phyloP scores from a whole-genome alignment of 176 grass and related monocot species.

The Metroxylon sagu region DNA sequence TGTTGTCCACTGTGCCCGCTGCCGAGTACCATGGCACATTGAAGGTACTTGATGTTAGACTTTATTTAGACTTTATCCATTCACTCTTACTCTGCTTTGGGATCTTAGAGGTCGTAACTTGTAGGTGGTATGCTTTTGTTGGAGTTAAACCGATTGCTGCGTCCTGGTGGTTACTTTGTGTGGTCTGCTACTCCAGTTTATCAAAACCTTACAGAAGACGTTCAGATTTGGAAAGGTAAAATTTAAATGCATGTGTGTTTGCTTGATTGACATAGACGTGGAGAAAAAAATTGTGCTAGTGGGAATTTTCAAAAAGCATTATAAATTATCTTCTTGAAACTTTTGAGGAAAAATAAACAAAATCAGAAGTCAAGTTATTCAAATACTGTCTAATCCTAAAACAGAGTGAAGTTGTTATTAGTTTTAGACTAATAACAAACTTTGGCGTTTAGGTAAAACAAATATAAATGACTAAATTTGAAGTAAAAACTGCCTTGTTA shows the following conservation, averaged over 20 bases:
- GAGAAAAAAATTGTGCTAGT: too few relatives aligned
- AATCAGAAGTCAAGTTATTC: too few relatives aligned
- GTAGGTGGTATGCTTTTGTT: conserved; percentile 71
- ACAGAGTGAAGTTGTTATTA: too few relatives aligned
- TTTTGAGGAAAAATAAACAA: too few relatives aligned
- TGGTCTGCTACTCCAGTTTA: conserved; percentile 93
- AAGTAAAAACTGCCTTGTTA: too few relatives aligned
- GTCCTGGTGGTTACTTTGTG: conserved; percentile 76
- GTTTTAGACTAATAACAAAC: too few relatives aligned
- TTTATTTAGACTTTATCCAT: background rate
- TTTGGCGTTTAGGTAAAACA: too few relatives aligned
- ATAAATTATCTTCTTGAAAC: too few relatives aligned
- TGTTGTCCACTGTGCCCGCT: conserved; percentile 76
- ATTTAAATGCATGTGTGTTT: background rate
- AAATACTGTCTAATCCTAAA: too few relatives aligned
- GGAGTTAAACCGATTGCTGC: conserved; percentile 63
- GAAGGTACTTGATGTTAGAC: conserved; percentile 44
- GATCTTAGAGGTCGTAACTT: conserved; percentile 21
- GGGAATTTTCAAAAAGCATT: too few relatives aligned
- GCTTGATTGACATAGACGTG: too few relatives aligned
- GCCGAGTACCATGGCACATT: conserved; percentile 88
- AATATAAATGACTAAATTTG: too few relatives aligned
- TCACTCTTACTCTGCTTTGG: background rate
- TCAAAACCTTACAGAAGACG: conserved; percentile 54
- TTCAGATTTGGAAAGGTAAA: conserved; percentile 69